Base-by-base conservation (phyloP, 108 stramenopile genomes). In the Pinguiococcus pyrenoidosus region DNA sequence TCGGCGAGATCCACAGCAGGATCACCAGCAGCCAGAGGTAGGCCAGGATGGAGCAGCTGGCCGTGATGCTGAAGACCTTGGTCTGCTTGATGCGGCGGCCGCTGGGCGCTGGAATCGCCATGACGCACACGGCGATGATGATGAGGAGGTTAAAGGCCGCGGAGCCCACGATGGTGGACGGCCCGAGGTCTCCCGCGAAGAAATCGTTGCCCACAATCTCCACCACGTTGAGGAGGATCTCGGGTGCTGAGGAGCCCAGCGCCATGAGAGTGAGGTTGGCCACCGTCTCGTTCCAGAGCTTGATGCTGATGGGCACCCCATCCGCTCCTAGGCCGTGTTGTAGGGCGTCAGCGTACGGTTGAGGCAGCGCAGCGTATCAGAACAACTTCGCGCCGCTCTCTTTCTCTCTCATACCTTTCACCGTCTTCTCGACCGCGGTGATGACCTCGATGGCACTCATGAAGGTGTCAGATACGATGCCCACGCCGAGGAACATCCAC, bases 221-320 rank as follows among this genome's bases (percentile, higher is more conserved):
- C 7, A 66, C 32, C 34, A 66, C 57, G 18, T 32, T 37, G 25
- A 66, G 57, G 4, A 66, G 39, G 26, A 66, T 66, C 42, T 66
- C 64, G 0, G 64, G 64, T 16, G 64, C 56, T 13, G 64, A 66
- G 23, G 56, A 51, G 1, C 64, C 64, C 17, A 66, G 64, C 22
- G 64, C 64, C 64, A 66, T 66, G 41, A 66, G 51, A 23, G 64
- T 59, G 9, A 66, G 57, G 51, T 66, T 66, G 14, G 64, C 64
- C 2, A 66, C 44, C 12, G 64, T 66, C 37, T 37, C 50, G 45
- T 66, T 59, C 64, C 64, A 66, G 21, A 66, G 34, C 44, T 56
- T 7, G 13, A 24, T n/a, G n/a, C n/a, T n/a, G n/a, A n/a, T n/a
- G n/a, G n/a, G n/a, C n/a, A n/a, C n/a, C n/a, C n/a, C n/a, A n/a